Evolutionary conservation across 768 basidiomycete species (phyloP).

Genomic region (Rhizopogon vulgaris): DNA sequence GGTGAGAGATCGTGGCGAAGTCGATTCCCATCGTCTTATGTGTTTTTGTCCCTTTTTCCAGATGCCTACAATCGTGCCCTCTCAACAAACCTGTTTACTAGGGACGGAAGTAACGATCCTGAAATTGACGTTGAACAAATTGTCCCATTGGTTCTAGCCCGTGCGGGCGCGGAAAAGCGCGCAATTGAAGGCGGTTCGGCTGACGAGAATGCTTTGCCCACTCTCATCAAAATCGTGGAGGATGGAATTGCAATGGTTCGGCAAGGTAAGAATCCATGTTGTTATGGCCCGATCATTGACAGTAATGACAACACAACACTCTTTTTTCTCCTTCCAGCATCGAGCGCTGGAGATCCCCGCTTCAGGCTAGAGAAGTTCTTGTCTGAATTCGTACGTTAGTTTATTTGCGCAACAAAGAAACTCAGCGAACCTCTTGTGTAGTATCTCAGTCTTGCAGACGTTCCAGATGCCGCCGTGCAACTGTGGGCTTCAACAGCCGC

Average conservation of each 20-base stretch:
- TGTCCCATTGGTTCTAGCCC: slow-evolving; percentile 55
- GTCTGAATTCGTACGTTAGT: slow-evolving; percentile 57
- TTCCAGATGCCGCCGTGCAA: slow-evolving; percentile 49
- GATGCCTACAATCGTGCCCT: slow-evolving; percentile 57
- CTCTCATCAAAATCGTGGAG: slow-evolving; percentile 52
- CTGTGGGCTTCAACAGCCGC: slow-evolving; percentile 66
- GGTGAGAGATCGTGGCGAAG: not conserved
- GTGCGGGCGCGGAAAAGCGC: slow-evolving; percentile 59
- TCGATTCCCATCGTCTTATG: not conserved
- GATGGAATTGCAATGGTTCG: slow-evolving; percentile 58
- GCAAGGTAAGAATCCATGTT: slow-evolving; percentile 34
- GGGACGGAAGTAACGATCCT: slow-evolving; percentile 10
- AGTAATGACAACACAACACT: not conserved
- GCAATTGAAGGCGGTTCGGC: slow-evolving; percentile 39
- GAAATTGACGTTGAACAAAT: slow-evolving; percentile 57
- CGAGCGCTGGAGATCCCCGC: slow-evolving; percentile 65
- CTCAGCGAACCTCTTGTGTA: slow-evolving; percentile 16
- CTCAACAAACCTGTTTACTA: slow-evolving; percentile 45
- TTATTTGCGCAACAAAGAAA: not conserved
- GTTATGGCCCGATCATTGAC: not conserved
- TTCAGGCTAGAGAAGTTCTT: slow-evolving; percentile 82
- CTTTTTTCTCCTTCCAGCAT: slow-evolving; percentile 33
- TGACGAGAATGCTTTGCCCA: slow-evolving; percentile 48
- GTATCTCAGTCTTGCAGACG: slow-evolving; percentile 40
- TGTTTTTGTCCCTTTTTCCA: slow-evolving; percentile 18